These are phyloP conservation scores for Triticum aestivum DNA, from an alignment of 176 grass and related monocot species.

Conservation along the genomic window DNA sequence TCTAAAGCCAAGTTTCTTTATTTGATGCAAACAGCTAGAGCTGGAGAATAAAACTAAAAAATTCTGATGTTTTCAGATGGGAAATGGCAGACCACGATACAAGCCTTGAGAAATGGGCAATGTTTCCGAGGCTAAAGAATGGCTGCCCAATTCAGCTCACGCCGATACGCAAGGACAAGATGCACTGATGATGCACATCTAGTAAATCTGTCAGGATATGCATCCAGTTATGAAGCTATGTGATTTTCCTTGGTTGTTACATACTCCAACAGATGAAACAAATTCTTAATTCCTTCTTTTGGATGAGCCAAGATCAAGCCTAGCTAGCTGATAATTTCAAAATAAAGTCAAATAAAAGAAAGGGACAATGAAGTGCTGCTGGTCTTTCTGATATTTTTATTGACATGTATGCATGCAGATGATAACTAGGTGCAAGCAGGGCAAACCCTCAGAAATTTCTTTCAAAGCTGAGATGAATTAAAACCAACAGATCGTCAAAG, in stretches of 20 bases:
- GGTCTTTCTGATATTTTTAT: background rate
- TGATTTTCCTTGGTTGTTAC: background rate
- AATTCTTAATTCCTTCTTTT: background rate
- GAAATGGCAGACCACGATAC: conserved; percentile 63
- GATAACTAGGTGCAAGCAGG: background rate
- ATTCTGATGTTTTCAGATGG: conserved; percentile 42
- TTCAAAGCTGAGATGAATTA: background rate
- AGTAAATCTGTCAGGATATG: background rate
- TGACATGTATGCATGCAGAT: background rate
- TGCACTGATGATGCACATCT: background rate
- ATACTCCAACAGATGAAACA: background rate
- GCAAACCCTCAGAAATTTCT: background rate
- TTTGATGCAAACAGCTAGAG: background rate
- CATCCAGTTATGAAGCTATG: background rate
- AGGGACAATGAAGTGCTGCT: background rate
- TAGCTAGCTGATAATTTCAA: background rate
- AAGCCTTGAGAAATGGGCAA: conserved; percentile 79
- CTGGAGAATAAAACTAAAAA: background rate
- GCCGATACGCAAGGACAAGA: conserved; percentile 22
- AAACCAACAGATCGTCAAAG: background rate
- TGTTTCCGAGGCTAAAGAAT: conserved; percentile 83
- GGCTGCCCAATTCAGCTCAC: conserved; percentile 67
- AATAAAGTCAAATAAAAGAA: conserved; percentile 5
- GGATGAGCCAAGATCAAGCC: background rate
- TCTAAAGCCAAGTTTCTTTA: background rate